Evolutionary conservation across 192 early-diverging fungal genomes (phyloP), one percentile per base, ranked within the genome.

Genomic region (Cetraspora pellucida): DNA sequence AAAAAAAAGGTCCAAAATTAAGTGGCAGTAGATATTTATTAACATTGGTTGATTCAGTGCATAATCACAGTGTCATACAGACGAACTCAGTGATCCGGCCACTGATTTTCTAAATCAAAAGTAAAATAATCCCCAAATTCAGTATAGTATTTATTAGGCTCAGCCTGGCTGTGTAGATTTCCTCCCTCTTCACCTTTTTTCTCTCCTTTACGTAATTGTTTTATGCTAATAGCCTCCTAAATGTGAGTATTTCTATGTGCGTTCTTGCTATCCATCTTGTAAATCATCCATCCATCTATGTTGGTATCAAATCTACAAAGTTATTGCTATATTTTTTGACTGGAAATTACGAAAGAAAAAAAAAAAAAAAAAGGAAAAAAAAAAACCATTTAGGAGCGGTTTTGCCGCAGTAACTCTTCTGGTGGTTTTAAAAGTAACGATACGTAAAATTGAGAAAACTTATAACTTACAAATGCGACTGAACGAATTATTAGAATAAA

Each of bases 251-350:
- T 31, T 30, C 21, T 46, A 37, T 43, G 4, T 5, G 10, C 31
- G n/a, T 65, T 65, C 2, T 65, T 37, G 14, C 17, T 30, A 65
- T 65, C 73, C 55, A 49, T 75, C 58, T 49, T 30, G 37, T 9
- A 75, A 57, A 75, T 45, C 37, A 75, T 61, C 73, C 73, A 75
- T 75, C 73, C 73, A 31, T 72, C 64, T 72, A 52, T 10, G 30
- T 43, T 30, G 31, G 19, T 65, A 65, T 21, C 31, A 65, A 37
- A 37, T 37, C 31, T 43, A n/a, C n/a, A 28, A 65, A 7, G 60
- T 37, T 37, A 37, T 54, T 54, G 50, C 2, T 54, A 54, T 54
- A 13, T 54, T 28, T 60, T 60, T 59, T 1, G 59, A 21, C 5
- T 7, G 27, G 23, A 27, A 10, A 21, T 58, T 57, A 3, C 27